These are phyloP conservation scores for Lentinula aciculospora DNA, from an alignment of 768 basidiomycete genomes.

Conservation along the genomic window DNA sequence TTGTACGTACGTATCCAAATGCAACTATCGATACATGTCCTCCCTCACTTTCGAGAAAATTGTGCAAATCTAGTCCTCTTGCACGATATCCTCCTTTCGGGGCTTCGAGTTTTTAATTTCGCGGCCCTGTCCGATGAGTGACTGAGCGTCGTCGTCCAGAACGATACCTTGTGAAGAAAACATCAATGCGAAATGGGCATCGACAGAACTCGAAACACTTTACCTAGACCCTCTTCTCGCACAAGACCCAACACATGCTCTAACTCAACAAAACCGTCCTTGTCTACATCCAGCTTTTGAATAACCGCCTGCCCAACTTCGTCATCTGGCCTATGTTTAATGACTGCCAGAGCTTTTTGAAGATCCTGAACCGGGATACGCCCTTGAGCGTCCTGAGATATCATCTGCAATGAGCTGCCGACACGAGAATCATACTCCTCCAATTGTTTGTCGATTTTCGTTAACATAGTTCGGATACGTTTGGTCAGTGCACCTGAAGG, in stretches of 20 bases:
- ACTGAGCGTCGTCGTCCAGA: constrained; percentile 79
- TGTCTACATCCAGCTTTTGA: constrained; percentile 92
- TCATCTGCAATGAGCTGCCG: constrained; percentile 79
- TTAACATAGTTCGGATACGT: constrained; percentile 92
- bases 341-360: constrained; percentile 85
- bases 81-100: constrained; percentile 93
- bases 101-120: constrained; percentile 78
- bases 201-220: constrained; percentile 13
- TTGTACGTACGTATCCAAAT: background rate
- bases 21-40: constrained; percentile 5
- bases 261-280: constrained; percentile 92
- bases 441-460: constrained; percentile 90
- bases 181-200: constrained; percentile 1
- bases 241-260: constrained; percentile 91
- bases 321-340: constrained; percentile 89
- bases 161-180: constrained; percentile 64
- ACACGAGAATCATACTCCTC: constrained; percentile 89
- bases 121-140: constrained; percentile 75
- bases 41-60: background rate
- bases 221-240: constrained; percentile 81
- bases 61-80: background rate
- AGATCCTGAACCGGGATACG: constrained; percentile 86
- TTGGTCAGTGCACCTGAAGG: constrained; percentile 86
- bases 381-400: constrained; percentile 80
- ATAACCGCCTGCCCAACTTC: constrained; percentile 83